These are phyloP conservation scores for Bassia scoparia DNA, from an alignment of 148 eudicot genomes.

Conservation along the genomic window DNA sequence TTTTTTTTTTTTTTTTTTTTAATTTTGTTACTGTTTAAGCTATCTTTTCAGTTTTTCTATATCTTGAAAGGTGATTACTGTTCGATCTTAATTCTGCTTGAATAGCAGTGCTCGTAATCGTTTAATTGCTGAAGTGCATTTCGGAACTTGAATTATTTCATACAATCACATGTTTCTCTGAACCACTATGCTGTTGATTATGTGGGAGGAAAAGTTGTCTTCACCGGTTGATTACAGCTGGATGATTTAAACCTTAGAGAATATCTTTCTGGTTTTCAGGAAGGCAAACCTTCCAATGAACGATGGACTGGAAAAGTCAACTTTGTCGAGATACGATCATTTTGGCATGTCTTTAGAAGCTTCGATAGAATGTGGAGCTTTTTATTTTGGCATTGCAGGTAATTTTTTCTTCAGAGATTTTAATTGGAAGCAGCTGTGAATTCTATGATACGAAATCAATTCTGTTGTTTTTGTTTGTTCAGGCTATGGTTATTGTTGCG, in stretches of 20 bases:
- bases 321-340: conserved; percentile 93
- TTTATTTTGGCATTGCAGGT: conserved; percentile 89
- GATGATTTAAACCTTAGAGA: not conserved
- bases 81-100: not conserved
- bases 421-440: not conserved
- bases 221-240: not conserved
- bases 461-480: conserved; percentile 3
- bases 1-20: too few species aligned
- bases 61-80: not conserved
- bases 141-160: not conserved
- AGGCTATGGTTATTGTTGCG: conserved; percentile 99
- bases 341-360: conserved; percentile 95
- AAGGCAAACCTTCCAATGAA: conserved; percentile 39
- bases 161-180: not conserved
- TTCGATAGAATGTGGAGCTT: conserved; percentile 99
- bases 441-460: not conserved
- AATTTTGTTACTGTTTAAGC: too few species aligned
- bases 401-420: conserved; percentile 14
- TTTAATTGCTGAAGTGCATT: too few species aligned
- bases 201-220: not conserved
- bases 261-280: conserved; percentile 42
- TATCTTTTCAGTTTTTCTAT: too few species aligned
- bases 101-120: not conserved
- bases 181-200: not conserved
- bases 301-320: conserved; percentile 96